A percentile compares a stretch with the other conserved stretches of the same genome.
phyloP scores from a whole-genome alignment of 1,139 yeast genomes.

The Geotrichum aggregatum region DNA sequence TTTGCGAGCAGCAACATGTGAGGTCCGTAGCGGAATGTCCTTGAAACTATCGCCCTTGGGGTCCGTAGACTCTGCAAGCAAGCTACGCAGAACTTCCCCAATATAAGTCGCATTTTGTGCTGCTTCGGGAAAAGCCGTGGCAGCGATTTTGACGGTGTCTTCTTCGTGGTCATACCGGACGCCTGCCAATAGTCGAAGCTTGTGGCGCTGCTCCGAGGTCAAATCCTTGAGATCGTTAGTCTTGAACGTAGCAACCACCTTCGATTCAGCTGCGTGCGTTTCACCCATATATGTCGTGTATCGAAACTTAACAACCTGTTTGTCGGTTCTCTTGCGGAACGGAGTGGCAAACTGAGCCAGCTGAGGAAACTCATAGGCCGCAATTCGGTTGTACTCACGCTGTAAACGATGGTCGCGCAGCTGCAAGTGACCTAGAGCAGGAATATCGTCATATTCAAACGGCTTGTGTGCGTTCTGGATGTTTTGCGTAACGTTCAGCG shows the following conservation, averaged over 20 bases:
- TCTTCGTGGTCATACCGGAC: conserved; percentile 64
- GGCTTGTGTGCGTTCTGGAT: conserved; percentile 38
- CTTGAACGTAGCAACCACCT: conserved; percentile 58
- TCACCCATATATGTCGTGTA: conserved; percentile 73
- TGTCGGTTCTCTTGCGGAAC: conserved; percentile 44
- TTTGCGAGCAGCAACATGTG: conserved; percentile 54
- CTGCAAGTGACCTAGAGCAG: conserved; percentile 56
- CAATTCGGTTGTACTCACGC: conserved; percentile 66
- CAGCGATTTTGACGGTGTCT: conserved; percentile 58
- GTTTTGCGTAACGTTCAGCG: conserved; percentile 16
- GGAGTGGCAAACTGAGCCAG: conserved; percentile 52
- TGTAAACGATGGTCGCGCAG: conserved; percentile 57
- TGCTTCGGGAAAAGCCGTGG: conserved; percentile 64
- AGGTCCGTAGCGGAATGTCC: conserved; percentile 77
- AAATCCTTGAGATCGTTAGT: conserved; percentile 52
- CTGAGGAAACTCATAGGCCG: conserved; percentile 89
- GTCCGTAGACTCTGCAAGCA: conserved; percentile 65
- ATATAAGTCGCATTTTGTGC: conserved; percentile 80
- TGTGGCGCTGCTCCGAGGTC: conserved; percentile 54
- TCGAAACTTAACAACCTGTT: conserved; percentile 58
- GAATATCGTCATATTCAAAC: conserved; percentile 55
- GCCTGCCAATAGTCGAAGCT: conserved; percentile 75
- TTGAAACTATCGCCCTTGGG: conserved; percentile 53
- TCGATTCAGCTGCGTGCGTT: conserved; percentile 60
- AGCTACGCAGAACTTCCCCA: conserved; percentile 57